Percentiles rank a stretch among this genome's conserved stretches.
These are phyloP conservation scores for Prunus yedoensis DNA, from an alignment of 331 rosid species.

Conservation along the genomic window DNA sequence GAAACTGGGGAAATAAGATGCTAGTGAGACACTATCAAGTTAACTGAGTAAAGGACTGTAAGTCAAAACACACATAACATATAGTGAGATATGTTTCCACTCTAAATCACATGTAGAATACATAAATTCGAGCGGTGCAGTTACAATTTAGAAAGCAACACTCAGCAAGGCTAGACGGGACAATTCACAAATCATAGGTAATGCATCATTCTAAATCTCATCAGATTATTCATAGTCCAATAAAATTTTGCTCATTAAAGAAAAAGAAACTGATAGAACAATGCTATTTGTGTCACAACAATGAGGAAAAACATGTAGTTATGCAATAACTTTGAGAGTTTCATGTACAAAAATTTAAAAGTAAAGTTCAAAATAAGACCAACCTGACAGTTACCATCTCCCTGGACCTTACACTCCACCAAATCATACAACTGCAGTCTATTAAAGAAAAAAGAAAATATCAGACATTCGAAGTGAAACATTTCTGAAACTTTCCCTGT, in stretches of 20 bases:
- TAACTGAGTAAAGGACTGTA: neutral
- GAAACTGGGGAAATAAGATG: constrained; percentile 57
- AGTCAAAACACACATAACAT: neutral
- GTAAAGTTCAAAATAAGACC: constrained; percentile 18
- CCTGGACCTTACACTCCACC: constrained; percentile 77
- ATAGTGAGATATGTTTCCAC: neutral
- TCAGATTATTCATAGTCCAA: neutral
- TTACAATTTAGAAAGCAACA: neutral
- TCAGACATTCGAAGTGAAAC: constrained; percentile 9
- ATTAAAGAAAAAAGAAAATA: constrained; percentile 2
- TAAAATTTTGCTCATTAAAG: neutral
- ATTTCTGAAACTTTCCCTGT: neutral
- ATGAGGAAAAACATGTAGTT: neutral
- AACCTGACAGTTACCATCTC: constrained; percentile 99
- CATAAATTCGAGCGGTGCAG: neutral
- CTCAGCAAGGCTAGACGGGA: neutral
- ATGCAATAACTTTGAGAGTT: neutral
- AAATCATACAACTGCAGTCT: constrained; percentile 88
- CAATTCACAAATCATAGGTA: neutral
- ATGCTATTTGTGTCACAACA: neutral
- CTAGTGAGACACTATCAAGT: constrained; percentile 17
- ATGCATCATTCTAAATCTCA: neutral
- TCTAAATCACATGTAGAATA: neutral
- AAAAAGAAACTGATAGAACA: neutral
- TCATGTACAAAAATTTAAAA: neutral